Conservation (phyloP, 2,329 filamentous ascomycete genomes). For the Sporothrix sp. region DNA sequence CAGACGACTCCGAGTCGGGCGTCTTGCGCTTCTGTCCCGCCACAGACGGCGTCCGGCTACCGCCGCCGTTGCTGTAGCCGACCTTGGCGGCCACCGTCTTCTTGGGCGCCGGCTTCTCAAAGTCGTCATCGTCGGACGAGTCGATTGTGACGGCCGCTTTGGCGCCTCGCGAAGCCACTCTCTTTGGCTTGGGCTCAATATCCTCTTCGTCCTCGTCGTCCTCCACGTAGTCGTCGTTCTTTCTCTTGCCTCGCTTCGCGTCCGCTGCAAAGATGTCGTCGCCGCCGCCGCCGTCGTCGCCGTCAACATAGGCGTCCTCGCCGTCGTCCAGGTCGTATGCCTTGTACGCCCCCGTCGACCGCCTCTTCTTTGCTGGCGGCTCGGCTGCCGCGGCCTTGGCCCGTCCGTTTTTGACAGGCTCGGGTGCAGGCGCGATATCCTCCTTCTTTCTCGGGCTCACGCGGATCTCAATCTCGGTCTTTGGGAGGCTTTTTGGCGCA, state of each 20-base stretch:
- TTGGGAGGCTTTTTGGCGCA: slow-evolving; percentile 29
- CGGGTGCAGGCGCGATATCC: slow-evolving; percentile 20
- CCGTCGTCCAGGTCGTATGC: slow-evolving; percentile 38
- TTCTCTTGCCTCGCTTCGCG: slow-evolving; percentile 54
- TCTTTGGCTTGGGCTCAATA: slow-evolving; percentile 49
- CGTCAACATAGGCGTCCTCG: slow-evolving; percentile 51
- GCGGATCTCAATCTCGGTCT: slow-evolving; percentile 37
- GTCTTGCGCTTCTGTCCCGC: slow-evolving; percentile 48
- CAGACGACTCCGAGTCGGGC: slow-evolving; percentile 42
- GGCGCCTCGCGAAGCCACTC: slow-evolving; percentile 36
- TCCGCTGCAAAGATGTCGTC: slow-evolving; percentile 79
- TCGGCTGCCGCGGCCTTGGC: slow-evolving; percentile 18
- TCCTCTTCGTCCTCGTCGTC: slow-evolving; percentile 56
- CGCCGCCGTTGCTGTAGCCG: background rate
- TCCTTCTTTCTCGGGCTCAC: slow-evolving; percentile 41
- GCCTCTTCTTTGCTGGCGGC: slow-evolving; percentile 31
- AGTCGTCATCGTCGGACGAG: slow-evolving; percentile 23
- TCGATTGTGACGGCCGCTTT: slow-evolving; percentile 27
- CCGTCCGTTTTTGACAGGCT: slow-evolving; percentile 18
- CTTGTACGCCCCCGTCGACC: slow-evolving; percentile 31
- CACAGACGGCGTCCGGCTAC: background rate
- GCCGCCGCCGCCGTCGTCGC: slow-evolving; percentile 61
- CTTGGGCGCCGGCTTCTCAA: slow-evolving; percentile 20
- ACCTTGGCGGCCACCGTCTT: slow-evolving; percentile 19
- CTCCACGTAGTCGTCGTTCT: slow-evolving; percentile 65